These are phyloP conservation scores for Monosporascus sp. DNA, from an alignment of 2,329 filamentous ascomycete genomes.

Conservation along the genomic window DNA sequence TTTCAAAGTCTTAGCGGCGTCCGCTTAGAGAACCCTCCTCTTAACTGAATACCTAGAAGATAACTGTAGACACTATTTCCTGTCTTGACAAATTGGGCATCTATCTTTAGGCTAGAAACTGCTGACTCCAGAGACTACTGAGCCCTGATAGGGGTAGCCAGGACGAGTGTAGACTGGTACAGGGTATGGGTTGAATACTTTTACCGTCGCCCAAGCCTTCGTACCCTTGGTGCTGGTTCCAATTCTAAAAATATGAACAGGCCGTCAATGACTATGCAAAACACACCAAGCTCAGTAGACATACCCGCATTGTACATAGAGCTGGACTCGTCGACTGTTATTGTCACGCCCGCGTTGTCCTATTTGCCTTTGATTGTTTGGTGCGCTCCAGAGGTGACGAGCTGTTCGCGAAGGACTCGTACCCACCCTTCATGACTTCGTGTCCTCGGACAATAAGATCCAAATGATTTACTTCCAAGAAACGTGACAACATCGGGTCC, in stretches of 20 bases:
- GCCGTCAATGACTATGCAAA: not conserved
- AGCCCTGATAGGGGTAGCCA: no score
- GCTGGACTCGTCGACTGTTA: slow-evolving; percentile 98
- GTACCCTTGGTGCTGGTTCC: slow-evolving; percentile 99
- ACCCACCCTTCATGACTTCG: slow-evolving; percentile 97
- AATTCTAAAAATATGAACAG: slow-evolving; percentile 56
- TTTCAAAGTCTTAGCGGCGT: no score
- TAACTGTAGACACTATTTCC: no score
- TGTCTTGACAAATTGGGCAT: no score
- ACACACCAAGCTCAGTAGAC: slow-evolving; percentile 15
- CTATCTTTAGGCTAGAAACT: no score
- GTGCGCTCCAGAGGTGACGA: slow-evolving; percentile 97
- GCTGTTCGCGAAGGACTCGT: slow-evolving; percentile 99
- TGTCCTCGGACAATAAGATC: slow-evolving; percentile 97
- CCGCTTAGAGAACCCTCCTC: no score
- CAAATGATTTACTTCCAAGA: slow-evolving; percentile 99
- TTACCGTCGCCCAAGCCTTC: slow-evolving; percentile 71
- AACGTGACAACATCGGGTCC: slow-evolving; percentile 96
- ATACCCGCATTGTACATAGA: slow-evolving; percentile 97
- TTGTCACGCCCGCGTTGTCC: slow-evolving; percentile 98
- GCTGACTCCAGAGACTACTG: no score
- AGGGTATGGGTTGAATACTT: no score
- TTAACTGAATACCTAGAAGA: no score
- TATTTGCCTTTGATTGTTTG: slow-evolving; percentile 99
- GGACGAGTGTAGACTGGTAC: no score